phyloP scores from a whole-genome alignment of 352 stramenopile genomes.

The Phytophthora brassicae region DNA sequence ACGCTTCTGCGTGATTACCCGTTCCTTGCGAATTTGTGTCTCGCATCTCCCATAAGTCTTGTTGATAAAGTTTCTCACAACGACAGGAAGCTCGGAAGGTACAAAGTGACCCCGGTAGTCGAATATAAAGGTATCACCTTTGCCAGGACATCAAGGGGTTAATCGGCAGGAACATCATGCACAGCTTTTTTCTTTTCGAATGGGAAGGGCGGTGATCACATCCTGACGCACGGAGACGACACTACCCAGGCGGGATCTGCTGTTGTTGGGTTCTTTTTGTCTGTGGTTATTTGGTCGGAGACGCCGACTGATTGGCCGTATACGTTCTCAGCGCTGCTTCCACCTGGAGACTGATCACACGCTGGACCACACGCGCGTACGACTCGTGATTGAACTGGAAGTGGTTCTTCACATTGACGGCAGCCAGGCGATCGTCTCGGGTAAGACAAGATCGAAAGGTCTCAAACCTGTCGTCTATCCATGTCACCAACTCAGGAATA shows the following conservation, averaged over 20 bases:
- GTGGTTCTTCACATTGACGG: neutral
- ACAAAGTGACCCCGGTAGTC: slow-evolving; percentile 17
- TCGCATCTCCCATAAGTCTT: slow-evolving; percentile 6
- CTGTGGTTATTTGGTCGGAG: neutral
- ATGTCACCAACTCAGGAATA: slow-evolving; percentile 2
- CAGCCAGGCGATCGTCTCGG: neutral
- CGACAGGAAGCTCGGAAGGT: neutral
- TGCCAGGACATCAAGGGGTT: slow-evolving; percentile 5
- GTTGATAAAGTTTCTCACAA: slow-evolving; percentile 10
- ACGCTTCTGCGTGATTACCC: neutral
- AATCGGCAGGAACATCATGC: slow-evolving; percentile 9
- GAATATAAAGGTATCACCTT: slow-evolving; percentile 3
- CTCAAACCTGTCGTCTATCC: slow-evolving; percentile 15
- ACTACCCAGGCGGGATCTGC: no score
- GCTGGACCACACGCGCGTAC: slow-evolving; percentile 2
- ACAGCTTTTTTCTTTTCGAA: slow-evolving; percentile 12
- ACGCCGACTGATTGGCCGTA: neutral
- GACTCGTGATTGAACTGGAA: slow-evolving; percentile 10
- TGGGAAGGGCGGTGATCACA: slow-evolving; percentile 5
- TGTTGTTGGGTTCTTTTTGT: neutral
- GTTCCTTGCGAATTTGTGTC: neutral
- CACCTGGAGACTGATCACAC: slow-evolving; percentile 1
- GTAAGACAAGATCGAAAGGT: neutral
- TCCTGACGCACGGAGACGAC: no score
- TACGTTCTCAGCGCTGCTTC: neutral